Percentiles rank a stretch among this genome's conserved stretches.
phyloP scores from a whole-genome alignment of 768 basidiomycete genomes.

The Suillus tomentosus region DNA sequence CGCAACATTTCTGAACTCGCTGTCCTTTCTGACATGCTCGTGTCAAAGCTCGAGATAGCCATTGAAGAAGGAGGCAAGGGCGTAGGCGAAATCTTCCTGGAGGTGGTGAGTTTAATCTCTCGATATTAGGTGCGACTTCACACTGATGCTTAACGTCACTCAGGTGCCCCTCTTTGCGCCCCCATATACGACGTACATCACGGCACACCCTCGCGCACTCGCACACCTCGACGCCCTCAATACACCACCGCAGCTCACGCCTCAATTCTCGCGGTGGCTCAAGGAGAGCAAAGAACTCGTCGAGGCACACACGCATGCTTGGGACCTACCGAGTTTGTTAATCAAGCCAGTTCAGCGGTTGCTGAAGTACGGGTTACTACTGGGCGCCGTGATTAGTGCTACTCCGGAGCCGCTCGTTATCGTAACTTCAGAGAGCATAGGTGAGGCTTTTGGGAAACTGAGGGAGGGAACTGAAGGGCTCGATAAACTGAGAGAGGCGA shows the following conservation, averaged over 20 bases:
- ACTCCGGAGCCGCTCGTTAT: slow-evolving; percentile 53
- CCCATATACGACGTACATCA: slow-evolving; percentile 80
- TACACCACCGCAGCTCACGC: slow-evolving; percentile 47
- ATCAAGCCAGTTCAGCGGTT: slow-evolving; percentile 98
- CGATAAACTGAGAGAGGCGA: slow-evolving; percentile 52
- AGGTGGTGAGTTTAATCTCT: slow-evolving; percentile 50
- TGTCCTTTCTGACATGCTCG: slow-evolving; percentile 65
- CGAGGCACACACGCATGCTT: slow-evolving; percentile 76
- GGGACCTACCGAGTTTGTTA: slow-evolving; percentile 91
- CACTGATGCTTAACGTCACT: not conserved
- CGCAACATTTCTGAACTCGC: slow-evolving; percentile 78
- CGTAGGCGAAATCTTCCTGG: slow-evolving; percentile 73
- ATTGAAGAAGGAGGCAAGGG: slow-evolving; percentile 67
- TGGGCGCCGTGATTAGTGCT: slow-evolving; percentile 73
- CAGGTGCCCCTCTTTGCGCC: slow-evolving; percentile 72
- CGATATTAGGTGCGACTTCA: not conserved
- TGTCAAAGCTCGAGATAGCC: slow-evolving; percentile 64
- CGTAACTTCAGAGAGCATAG: not conserved
- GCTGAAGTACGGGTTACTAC: slow-evolving; percentile 90
- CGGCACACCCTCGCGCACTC: slow-evolving; percentile 73
- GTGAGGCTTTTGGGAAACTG: slow-evolving; percentile 16
- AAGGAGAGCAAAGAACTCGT: slow-evolving; percentile 65
- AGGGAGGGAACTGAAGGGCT: slow-evolving; percentile 16
- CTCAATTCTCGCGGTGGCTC: slow-evolving; percentile 50
- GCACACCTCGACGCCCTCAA: slow-evolving; percentile 58